Evolutionary conservation across 345 rosid species (phyloP).

Genomic region (Rubroshorea leprosula): DNA sequence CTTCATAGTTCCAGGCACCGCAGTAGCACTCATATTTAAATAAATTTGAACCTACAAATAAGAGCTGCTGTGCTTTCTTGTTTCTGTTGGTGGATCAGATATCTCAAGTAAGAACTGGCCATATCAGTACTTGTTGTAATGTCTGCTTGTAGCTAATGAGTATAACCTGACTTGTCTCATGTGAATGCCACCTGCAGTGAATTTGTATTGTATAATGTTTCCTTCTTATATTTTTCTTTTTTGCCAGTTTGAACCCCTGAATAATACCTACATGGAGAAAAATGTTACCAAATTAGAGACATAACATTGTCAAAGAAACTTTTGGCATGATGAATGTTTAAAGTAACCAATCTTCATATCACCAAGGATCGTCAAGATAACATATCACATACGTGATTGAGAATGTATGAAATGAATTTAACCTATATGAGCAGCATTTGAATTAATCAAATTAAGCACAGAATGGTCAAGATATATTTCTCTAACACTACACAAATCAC

Average conservation of each 20-base stretch:
- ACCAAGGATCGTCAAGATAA: no score
- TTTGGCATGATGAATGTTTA: no score
- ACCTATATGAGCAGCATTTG: no score
- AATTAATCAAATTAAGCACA: no score
- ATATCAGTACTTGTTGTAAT: background rate
- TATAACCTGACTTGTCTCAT: background rate
- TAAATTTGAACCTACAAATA: constrained; percentile 4
- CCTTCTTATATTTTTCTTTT: no score
- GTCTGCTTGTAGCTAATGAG: background rate
- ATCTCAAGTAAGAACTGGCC: background rate
- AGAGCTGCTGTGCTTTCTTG: constrained; percentile 15
- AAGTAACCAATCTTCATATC: no score
- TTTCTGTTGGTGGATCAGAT: background rate
- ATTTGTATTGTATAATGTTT: background rate
- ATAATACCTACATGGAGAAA: background rate
- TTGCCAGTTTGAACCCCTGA: no score
- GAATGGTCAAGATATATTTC: no score
- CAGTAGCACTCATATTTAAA: background rate
- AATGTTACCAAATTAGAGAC: background rate
- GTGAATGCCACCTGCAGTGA: background rate
- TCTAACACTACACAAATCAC: no score
- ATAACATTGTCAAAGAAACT: background rate
- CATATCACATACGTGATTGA: no score
- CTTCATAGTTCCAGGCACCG: background rate
- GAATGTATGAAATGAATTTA: no score